A percentile compares a stretch with the other conserved stretches of the same genome.
phyloP scores from a whole-genome alignment of 163 green algal genomes.

The Volvox carteri region DNA sequence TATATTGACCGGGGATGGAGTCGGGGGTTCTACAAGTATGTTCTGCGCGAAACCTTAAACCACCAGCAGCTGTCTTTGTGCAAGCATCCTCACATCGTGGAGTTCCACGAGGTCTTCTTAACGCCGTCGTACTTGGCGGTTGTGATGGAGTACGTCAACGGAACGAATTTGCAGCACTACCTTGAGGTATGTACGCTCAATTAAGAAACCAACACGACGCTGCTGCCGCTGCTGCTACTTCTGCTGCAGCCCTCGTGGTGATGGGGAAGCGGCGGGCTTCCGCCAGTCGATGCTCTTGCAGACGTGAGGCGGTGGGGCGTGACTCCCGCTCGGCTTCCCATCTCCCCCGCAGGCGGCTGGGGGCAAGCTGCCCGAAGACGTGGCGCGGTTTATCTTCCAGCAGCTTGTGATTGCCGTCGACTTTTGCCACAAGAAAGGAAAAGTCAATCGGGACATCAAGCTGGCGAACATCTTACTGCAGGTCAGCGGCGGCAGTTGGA shows the following conservation, averaged over 20 bases:
- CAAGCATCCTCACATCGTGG: constrained; percentile 72
- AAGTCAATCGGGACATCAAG: constrained; percentile 80
- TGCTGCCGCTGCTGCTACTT: background rate
- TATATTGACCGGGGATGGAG: constrained; percentile 65
- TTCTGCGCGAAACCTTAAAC: constrained; percentile 77
- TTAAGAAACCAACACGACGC: background rate
- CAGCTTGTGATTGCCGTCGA: constrained; percentile 64
- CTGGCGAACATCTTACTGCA: constrained; percentile 85
- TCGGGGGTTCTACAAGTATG: constrained; percentile 70
- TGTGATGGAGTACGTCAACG: constrained; percentile 63
- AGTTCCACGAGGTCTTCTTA: constrained; percentile 70
- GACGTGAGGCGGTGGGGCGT: no score
- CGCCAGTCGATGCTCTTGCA: no score
- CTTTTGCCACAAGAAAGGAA: constrained; percentile 65
- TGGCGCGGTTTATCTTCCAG: constrained; percentile 68
- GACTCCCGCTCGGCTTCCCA: no score
- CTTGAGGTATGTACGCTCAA: constrained; percentile 24
- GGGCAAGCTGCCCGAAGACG: constrained; percentile 59
- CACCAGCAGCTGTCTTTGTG: constrained; percentile 72
- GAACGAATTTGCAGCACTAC: constrained; percentile 60
- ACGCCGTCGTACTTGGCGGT: constrained; percentile 51
- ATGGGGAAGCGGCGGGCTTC: no score
- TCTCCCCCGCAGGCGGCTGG: constrained; percentile 10
- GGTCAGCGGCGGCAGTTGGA: background rate
- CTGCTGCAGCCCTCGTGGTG: no score